Conservation (phyloP, 164 flowering plant species). For the Berberis thunbergii region DNA sequence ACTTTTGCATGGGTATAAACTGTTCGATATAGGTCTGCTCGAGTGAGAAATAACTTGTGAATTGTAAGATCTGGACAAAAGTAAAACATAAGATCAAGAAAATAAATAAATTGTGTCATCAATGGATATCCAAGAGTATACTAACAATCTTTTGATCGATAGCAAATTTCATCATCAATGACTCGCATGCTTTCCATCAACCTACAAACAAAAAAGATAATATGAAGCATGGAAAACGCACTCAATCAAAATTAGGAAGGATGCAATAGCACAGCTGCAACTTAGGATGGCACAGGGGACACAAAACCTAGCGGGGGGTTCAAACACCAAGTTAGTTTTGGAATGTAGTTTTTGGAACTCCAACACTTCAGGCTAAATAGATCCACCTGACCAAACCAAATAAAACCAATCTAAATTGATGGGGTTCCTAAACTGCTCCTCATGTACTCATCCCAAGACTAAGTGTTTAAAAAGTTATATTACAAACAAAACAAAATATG, state of each 20-base stretch:
- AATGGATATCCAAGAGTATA: constrained; percentile 3
- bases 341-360: too few species aligned
- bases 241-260: background rate
- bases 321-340: too few species aligned
- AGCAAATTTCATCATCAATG: constrained; percentile 88
- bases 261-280: background rate
- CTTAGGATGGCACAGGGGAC: too few species aligned
- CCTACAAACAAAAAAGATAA: constrained; percentile 31
- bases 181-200: constrained; percentile 89
- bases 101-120: background rate
- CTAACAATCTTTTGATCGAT: constrained; percentile 85
- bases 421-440: too few species aligned
- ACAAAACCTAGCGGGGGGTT: too few species aligned
- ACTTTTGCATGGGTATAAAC: constrained; percentile 94
- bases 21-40: constrained; percentile 80
- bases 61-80: constrained; percentile 54
- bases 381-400: too few species aligned
- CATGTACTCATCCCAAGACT: too few species aligned
- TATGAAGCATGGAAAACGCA: background rate
- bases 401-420: too few species aligned
- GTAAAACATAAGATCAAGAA: constrained; percentile 6
- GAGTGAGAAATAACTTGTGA: constrained; percentile 69
- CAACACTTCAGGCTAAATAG: too few species aligned
- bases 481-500: background rate
- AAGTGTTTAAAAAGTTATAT: background rate